Percentiles rank a stretch among this genome's conserved stretches.
phyloP scores from a whole-genome alignment of 2,329 filamentous ascomycete genomes.

The Ascocoryne sarcoides region DNA sequence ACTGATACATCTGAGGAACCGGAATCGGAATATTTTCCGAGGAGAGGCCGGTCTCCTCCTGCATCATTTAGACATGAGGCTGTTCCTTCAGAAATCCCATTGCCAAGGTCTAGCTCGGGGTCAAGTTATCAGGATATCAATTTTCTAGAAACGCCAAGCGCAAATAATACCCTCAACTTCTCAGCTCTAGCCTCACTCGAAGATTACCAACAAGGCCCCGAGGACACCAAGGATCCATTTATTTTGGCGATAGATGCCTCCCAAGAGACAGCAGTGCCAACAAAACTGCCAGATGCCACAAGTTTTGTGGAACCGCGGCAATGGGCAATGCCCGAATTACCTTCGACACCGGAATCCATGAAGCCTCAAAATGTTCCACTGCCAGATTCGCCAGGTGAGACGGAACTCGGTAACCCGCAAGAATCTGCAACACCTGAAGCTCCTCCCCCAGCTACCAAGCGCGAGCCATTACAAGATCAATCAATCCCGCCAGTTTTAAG shows the following conservation, averaged over 20 bases:
- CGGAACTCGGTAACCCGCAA: not conserved
- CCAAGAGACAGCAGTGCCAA: not conserved
- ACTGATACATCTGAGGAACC: slow-evolving; percentile 21
- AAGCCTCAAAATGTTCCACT: not conserved
- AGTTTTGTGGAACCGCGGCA: not conserved
- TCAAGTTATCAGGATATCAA: slow-evolving; percentile 11
- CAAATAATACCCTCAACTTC: slow-evolving; percentile 2
- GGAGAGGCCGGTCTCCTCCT: slow-evolving; percentile 26
- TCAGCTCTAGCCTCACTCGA: not conserved
- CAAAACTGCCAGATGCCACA: not conserved
- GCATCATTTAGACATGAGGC: slow-evolving; percentile 7
- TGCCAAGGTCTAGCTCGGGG: slow-evolving; percentile 11
- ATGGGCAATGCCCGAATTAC: not conserved
- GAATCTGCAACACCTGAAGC: not conserved
- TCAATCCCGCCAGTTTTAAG: not conserved
- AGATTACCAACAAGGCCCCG: not conserved
- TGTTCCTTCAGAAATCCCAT: slow-evolving; percentile 4
- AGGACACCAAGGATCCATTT: not conserved
- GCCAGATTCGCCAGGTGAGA: not conserved
- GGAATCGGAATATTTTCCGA: slow-evolving; percentile 19
- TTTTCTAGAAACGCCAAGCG: slow-evolving; percentile 2
- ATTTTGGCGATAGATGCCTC: not conserved
- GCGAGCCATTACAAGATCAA: not conserved
- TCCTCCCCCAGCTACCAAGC: not conserved
- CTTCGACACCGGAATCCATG: not conserved